Evolutionary conservation across 495 filamentous ascomycete genomes (phyloP), one percentile per base, ranked within the genome.

Genomic region (Aspergillus diversus): DNA sequence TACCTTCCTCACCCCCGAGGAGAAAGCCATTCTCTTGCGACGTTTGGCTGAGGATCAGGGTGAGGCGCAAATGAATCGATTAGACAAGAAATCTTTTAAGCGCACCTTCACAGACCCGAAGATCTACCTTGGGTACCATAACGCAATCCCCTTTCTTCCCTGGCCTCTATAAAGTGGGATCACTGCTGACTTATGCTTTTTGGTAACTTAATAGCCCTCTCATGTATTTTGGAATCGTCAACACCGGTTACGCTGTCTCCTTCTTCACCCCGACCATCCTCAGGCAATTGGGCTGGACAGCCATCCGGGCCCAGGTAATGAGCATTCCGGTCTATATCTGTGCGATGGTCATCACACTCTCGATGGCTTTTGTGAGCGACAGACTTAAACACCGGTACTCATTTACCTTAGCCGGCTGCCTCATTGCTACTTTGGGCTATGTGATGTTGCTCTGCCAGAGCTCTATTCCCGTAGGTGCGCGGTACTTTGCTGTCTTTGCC

Each of bases 231-330:
- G 83, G 80, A 50, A 67, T 82, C 35, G 78, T 78, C 2, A 81
- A 80, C 47, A 82, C 79, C 49, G 81, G 80, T 46, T 82, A 86
- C 67, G 72, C 78, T 17, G 75, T 77, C 0, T 75, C 75, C 1
- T 85, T 84, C 68, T 86, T 87, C 70, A 78, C 83, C 13, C 84
- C 84, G 0, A 86, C 81, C 1, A 85, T 87, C 60, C 73, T 87
- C 47, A 68, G 76, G n/a, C 77, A 86, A 49, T 75, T 87, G 13
- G 86, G 85, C 9, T 88, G 77, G 77, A 80, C 79, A 0, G 71
- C 77, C 1, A 66, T 80, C 7, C 70, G 72, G 4, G 83, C 83
- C 0, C 83, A 87, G 56, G 76, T 86, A 5, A 79, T 82, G 63
- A 84, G 75, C 47, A 83, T 87, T 49, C 84, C 86, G 4, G 78